Conservation (phyloP, 768 basidiomycete genomes). For the Hydnomerulius pinastri region DNA sequence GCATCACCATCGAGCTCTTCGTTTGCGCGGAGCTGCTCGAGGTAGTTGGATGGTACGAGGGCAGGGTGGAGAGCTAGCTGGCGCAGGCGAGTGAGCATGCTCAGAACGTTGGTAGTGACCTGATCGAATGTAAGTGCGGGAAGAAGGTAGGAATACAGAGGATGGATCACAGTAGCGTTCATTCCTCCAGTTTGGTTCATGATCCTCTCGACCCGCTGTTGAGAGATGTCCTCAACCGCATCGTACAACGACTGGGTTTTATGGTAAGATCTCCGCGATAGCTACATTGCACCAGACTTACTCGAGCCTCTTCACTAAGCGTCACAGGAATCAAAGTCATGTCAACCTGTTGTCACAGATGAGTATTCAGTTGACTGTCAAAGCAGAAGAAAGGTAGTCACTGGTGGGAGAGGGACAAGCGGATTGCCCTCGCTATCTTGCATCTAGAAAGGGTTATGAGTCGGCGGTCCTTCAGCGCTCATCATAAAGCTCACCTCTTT, state of each 20-base stretch:
- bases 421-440: constrained; percentile 75
- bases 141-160: not conserved
- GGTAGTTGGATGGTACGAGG: constrained; percentile 68
- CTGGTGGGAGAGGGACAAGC: constrained; percentile 76
- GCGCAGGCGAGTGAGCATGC: constrained; percentile 84
- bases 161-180: constrained; percentile 41
- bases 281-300: constrained; percentile 31
- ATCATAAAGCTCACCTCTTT: constrained; percentile 59
- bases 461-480: not conserved
- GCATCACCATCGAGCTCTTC: constrained; percentile 28
- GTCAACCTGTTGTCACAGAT: constrained; percentile 55
- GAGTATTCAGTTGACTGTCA: not conserved
- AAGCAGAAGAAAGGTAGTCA: constrained; percentile 22
- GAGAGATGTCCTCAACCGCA: constrained; percentile 62
- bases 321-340: constrained; percentile 73
- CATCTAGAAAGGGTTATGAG: constrained; percentile 55
- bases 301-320: constrained; percentile 64
- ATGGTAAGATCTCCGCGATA: not conserved
- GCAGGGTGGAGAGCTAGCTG: constrained; percentile 82
- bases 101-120: constrained; percentile 71
- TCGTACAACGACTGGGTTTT: constrained; percentile 61
- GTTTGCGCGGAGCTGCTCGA: constrained; percentile 54
- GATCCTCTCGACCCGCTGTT: constrained; percentile 59
- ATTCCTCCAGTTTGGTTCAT: constrained; percentile 43
- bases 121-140: constrained; percentile 27